A percentile compares a stretch with the other conserved stretches of the same genome.
Evolutionary conservation across 2,329 filamentous ascomycete species (phyloP).

Genomic region (Talaromyces funiculosus): DNA sequence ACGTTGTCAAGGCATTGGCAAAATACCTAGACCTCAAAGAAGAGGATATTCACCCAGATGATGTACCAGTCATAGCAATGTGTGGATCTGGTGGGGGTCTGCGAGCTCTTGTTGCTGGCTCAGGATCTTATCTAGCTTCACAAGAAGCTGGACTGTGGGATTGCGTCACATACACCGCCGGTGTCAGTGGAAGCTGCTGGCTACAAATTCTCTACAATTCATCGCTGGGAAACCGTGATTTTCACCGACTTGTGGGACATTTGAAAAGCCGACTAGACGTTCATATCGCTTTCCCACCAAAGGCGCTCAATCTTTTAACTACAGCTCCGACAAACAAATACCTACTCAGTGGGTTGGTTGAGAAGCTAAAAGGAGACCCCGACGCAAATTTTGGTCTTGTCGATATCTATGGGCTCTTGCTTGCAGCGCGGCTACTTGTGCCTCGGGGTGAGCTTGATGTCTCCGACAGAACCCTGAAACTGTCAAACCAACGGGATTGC

Average conservation of each 20-base stretch:
- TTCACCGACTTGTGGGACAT: slow-evolving; percentile 70
- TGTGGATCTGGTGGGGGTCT: slow-evolving; percentile 91
- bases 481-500: slow-evolving; percentile 77
- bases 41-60: slow-evolving; percentile 79
- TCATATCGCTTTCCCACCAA: slow-evolving; percentile 88
- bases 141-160: slow-evolving; percentile 86
- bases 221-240: slow-evolving; percentile 63
- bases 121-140: slow-evolving; percentile 77
- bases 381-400: slow-evolving; percentile 82
- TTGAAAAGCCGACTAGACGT: slow-evolving; percentile 77
- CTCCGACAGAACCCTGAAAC: slow-evolving; percentile 73
- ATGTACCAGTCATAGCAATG: slow-evolving; percentile 88
- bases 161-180: slow-evolving; percentile 89
- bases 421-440: slow-evolving; percentile 78
- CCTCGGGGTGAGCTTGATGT: slow-evolving; percentile 77
- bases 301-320: slow-evolving; percentile 73
- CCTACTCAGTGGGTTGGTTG: slow-evolving; percentile 78
- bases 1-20: slow-evolving; percentile 68
- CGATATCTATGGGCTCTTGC: slow-evolving; percentile 81
- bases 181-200: slow-evolving; percentile 96
- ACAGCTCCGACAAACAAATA: slow-evolving; percentile 90
- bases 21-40: slow-evolving; percentile 75
- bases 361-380: slow-evolving; percentile 80
- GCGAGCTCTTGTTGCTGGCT: slow-evolving; percentile 81
- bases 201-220: slow-evolving; percentile 83